phyloP scores from a whole-genome alignment of 2,329 filamentous ascomycete species.

The Aspergillus sp. region DNA sequence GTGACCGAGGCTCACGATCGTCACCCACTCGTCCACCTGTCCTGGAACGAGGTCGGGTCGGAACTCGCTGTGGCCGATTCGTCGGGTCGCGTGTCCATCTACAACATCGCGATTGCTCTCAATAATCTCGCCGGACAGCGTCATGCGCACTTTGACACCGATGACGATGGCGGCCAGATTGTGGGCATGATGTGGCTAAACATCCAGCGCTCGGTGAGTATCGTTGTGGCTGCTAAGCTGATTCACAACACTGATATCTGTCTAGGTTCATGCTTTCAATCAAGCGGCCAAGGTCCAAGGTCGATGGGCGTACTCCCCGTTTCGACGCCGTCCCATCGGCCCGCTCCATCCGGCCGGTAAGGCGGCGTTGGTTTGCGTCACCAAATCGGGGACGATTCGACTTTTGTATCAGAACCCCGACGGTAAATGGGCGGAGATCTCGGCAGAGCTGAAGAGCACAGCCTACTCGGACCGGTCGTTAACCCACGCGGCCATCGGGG shows the following conservation, averaged over 20 bases:
- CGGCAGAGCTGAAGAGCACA: constrained; percentile 71
- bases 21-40: constrained; percentile 73
- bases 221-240: constrained; percentile 18
- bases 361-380: constrained; percentile 74
- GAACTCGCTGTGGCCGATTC: constrained; percentile 84
- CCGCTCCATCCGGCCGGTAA: constrained; percentile 68
- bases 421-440: constrained; percentile 68
- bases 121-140: constrained; percentile 68
- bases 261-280: constrained; percentile 46
- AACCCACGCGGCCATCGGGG: constrained; percentile 73
- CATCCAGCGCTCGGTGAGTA: constrained; percentile 51
- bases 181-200: constrained; percentile 85
- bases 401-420: constrained; percentile 77
- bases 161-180: constrained; percentile 73
- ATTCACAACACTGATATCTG: constrained; percentile 6
- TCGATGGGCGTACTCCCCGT: constrained; percentile 69
- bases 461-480: constrained; percentile 72
- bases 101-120: constrained; percentile 68
- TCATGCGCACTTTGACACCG: constrained; percentile 64
- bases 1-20: constrained; percentile 62
- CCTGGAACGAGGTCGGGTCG: constrained; percentile 73
- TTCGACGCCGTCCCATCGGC: constrained; percentile 64
- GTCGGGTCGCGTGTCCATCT: constrained; percentile 72
- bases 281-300: constrained; percentile 63
- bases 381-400: constrained; percentile 69